phyloP scores from a whole-genome alignment of 2,329 filamentous ascomycete species.

The Metarhizium guizhouense region DNA sequence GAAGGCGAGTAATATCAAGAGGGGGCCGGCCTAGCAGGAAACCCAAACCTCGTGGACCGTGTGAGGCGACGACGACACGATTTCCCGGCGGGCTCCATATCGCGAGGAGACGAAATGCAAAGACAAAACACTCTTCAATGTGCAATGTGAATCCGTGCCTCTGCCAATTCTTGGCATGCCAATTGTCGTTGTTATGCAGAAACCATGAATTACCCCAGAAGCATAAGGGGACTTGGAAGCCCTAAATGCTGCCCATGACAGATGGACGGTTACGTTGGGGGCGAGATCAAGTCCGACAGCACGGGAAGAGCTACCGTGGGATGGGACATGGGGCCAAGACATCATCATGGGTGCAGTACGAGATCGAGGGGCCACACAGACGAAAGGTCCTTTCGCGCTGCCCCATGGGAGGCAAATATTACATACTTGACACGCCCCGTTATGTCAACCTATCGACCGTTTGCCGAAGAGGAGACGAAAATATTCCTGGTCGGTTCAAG shows the following conservation, averaged over 20 bases:
- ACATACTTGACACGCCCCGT: conserved; percentile 2
- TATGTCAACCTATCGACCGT: conserved; percentile 18
- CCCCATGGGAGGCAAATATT: background rate
- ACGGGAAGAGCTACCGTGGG: conserved; percentile 9
- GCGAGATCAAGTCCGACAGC: conserved; percentile 13
- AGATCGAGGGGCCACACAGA: conserved; percentile 4
- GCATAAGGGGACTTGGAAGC: conserved; percentile 16
- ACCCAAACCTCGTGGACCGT: background rate
- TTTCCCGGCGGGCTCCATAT: background rate
- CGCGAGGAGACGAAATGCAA: too few species aligned
- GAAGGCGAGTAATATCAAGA: conserved; percentile 31
- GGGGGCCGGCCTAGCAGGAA: background rate
- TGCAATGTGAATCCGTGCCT: background rate
- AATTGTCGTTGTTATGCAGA: conserved; percentile 1
- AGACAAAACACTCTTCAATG: background rate
- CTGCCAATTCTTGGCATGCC: background rate
- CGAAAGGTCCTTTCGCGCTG: conserved; percentile 1
- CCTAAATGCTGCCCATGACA: conserved; percentile 13
- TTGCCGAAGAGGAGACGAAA: conserved; percentile 14
- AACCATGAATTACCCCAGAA: conserved; percentile 1
- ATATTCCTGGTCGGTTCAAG: conserved; percentile 1
- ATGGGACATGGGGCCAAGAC: conserved; percentile 9
- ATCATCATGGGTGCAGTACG: conserved; percentile 7
- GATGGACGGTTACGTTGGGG: conserved; percentile 13
- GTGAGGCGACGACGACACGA: background rate